Evolutionary conservation across 2,329 filamentous ascomycete species (phyloP).

Genomic region (Colletotrichum camelliae): DNA sequence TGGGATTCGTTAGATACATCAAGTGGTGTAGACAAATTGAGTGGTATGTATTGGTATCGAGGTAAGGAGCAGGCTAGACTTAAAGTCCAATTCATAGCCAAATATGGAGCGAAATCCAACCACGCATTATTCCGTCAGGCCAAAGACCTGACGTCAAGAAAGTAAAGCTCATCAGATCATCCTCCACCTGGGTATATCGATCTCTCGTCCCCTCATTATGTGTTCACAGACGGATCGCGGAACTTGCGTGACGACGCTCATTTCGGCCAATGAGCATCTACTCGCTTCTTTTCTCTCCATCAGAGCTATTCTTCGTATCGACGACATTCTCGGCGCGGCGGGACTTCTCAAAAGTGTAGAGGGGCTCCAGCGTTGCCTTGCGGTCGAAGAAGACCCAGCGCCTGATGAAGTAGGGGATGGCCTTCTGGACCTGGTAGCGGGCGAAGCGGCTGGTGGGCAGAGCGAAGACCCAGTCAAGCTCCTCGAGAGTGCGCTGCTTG

Average conservation of each 20-base stretch:
- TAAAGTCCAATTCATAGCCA: too few relatives aligned
- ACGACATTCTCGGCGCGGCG: not conserved
- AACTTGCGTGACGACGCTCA: not conserved
- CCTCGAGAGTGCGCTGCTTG: constrained; percentile 49
- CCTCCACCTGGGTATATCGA: constrained; percentile 11
- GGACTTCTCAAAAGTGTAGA: constrained; percentile 42
- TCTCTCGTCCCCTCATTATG: not conserved
- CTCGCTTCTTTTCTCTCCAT: constrained; percentile 18
- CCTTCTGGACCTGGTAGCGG: constrained; percentile 36
- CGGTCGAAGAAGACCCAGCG: constrained; percentile 32
- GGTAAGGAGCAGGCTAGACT: too few relatives aligned
- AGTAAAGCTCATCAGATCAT: not conserved
- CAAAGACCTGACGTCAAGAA: not conserved
- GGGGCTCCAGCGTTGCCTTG: constrained; percentile 41
- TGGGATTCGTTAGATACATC: too few relatives aligned
- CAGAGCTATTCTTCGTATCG: constrained; percentile 3
- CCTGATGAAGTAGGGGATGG: constrained; percentile 37
- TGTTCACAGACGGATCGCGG: not conserved
- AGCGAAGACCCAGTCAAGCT: constrained; percentile 45
- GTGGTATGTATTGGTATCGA: too few relatives aligned
- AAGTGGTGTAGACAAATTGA: too few relatives aligned
- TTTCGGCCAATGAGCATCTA: not conserved
- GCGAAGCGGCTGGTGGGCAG: constrained; percentile 36
- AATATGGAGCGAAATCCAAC: too few relatives aligned
- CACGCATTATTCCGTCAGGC: not conserved